Evolutionary conservation across 345 rosid species (phyloP).

Genomic region (Linum tenue): DNA sequence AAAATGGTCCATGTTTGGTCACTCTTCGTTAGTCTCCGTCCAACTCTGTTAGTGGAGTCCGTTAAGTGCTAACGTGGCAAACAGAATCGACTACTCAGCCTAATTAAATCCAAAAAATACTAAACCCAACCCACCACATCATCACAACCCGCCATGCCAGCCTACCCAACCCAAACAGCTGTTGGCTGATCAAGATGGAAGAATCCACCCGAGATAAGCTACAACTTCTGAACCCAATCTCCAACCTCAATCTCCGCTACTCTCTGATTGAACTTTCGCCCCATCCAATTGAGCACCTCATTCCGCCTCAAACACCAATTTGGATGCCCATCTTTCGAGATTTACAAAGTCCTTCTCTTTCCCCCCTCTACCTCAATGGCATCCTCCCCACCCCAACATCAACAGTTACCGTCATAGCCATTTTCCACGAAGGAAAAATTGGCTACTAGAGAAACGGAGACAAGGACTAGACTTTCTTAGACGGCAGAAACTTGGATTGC

Average conservation of each 20-base stretch:
- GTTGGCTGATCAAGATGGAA: constrained; percentile 14
- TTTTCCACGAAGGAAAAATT: constrained; percentile 14
- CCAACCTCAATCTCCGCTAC: constrained; percentile 2
- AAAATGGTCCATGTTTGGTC: too few relatives aligned
- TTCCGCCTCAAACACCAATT: neutral
- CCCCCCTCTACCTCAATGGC: neutral
- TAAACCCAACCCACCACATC: too few relatives aligned
- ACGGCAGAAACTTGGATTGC: constrained; percentile 6
- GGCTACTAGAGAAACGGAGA: constrained; percentile 15
- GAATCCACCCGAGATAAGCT: constrained; percentile 7
- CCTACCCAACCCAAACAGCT: neutral
- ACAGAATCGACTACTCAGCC: too few relatives aligned
- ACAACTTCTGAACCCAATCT: constrained; percentile 13
- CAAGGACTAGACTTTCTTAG: constrained; percentile 10
- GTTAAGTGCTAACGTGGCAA: too few relatives aligned
- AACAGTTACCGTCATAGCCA: neutral
- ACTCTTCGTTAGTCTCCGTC: too few relatives aligned
- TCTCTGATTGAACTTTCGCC: neutral
- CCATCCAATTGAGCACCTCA: neutral
- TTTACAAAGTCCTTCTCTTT: constrained; percentile 13
- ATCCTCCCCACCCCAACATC: neutral
- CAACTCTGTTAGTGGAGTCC: too few relatives aligned
- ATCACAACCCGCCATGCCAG: too few relatives aligned
- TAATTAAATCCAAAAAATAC: too few relatives aligned
- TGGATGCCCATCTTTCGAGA: neutral